phyloP scores from a whole-genome alignment of 768 basidiomycete species.

The Calocera cornea region DNA sequence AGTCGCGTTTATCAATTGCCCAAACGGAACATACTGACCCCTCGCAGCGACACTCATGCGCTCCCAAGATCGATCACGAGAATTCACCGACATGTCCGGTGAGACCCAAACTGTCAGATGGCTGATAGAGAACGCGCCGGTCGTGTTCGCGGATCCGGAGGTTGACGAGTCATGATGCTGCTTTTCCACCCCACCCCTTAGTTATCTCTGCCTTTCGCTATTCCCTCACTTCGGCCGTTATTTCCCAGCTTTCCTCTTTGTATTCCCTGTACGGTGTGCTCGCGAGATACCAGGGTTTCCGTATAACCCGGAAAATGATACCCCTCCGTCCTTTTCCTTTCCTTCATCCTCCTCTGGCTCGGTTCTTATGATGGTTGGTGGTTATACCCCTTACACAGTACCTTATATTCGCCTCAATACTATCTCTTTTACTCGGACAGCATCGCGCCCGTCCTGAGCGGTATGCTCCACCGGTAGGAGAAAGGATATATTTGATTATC shows the following conservation, averaged over 20 bases:
- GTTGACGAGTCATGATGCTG: not conserved
- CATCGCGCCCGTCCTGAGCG: no score
- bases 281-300: not conserved
- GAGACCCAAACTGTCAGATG: constrained; percentile 89
- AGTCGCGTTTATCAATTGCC: constrained; percentile 28
- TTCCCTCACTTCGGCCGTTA: not conserved
- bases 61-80: constrained; percentile 68
- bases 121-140: constrained; percentile 77
- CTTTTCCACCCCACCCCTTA: not conserved
- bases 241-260: not conserved
- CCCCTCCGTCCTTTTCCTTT: not conserved
- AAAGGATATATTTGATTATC: not conserved
- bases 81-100: constrained; percentile 96
- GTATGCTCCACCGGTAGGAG: not conserved
- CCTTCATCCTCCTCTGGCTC: not conserved
- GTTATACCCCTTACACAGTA: not conserved
- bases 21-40: not conserved
- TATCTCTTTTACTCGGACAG: not conserved
- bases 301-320: not conserved
- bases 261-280: not conserved
- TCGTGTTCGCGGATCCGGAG: constrained; percentile 11
- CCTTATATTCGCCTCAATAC: constrained; percentile 4
- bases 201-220: not conserved
- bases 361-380: not conserved
- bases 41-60: constrained; percentile 79